A percentile compares a stretch with the other conserved stretches of the same genome.
Conservation (phyloP, 768 basidiomycete species). For the Suillus discolor region DNA sequence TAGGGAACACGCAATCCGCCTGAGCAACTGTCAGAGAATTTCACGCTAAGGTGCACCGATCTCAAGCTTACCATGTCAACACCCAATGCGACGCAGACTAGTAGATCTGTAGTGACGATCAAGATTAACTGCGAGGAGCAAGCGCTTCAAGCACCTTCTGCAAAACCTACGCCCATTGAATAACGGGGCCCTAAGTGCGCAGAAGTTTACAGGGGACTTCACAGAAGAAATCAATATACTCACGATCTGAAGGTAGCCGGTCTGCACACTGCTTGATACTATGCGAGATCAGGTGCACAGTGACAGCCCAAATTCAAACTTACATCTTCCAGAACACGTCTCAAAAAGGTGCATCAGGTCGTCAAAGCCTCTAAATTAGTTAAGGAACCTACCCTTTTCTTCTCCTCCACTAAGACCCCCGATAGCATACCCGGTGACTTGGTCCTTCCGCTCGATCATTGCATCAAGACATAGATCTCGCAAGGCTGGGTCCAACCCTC, state of each 20-base stretch:
- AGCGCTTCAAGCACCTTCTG: constrained; percentile 62
- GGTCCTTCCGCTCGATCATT: constrained; percentile 75
- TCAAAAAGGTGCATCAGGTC: constrained; percentile 29
- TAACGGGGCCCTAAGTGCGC: constrained; percentile 72
- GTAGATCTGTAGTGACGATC: constrained; percentile 55
- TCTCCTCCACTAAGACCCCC: constrained; percentile 92
- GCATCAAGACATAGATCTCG: constrained; percentile 78
- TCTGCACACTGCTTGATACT: constrained; percentile 85
- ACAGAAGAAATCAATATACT: constrained; percentile 25
- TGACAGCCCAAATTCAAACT: constrained; percentile 23
- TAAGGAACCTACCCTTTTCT: constrained; percentile 67
- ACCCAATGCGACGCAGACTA: constrained; percentile 91
- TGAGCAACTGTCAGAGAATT: constrained; percentile 28
- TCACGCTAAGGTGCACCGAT: not conserved
- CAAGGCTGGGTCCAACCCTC: constrained; percentile 72
- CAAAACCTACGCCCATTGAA: constrained; percentile 92
- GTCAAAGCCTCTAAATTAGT: constrained; percentile 11
- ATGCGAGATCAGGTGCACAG: constrained; percentile 17
- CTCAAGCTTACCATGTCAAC: constrained; percentile 75
- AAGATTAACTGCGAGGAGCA: not conserved
- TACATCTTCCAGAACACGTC: constrained; percentile 88
- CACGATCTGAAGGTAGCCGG: constrained; percentile 76
- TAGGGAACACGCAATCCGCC: constrained; percentile 95
- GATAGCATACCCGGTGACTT: constrained; percentile 89
- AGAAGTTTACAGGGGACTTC: constrained; percentile 8